Evolutionary conservation across 305 asterid species (phyloP), one percentile per base, ranked within the genome.

Genomic region (Fraxinus dipetala): DNA sequence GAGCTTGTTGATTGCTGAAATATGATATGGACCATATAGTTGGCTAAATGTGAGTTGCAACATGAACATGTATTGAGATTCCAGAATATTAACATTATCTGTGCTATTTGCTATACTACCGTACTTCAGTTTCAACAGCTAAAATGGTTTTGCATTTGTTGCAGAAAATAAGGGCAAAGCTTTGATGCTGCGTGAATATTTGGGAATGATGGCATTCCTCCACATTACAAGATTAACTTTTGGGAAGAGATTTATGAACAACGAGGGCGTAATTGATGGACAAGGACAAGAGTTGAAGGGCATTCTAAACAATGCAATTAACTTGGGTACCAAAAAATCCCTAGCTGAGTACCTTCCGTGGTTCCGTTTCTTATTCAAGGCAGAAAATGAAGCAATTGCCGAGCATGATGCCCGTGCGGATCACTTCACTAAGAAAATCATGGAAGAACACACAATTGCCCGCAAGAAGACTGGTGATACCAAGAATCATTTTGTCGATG

Each of bases 171-270:
- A 13, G 1, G 88, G 84, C 8, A 77, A 83, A 78, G 77, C 82
- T 76, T 13, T 85, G 70, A 24, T 80, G 75, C 70, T 85, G 80
- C 77, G 88, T 28, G 82, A 83, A 59, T 85, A 83, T 63, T 72
- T 85, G 38, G 82, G 88, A 35, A 56, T 83, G 40, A 85, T 85
- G 54, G 84, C 86, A 32, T 85, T 85, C 82, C 84, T 83, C 82
- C 84, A 83, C 82, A 85, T 85, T 61, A 83, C 88, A 22, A 83
- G 86, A 72, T 48, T 85, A 61, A 77, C 86, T n/a, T 85, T 85
- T 72, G 88, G 88, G 16, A 83, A 85, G 79, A 82, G 86, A 72
- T 85, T 85, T 63, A 83, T 83, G 82, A 75, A 77, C 24, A 18
- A 83, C 6, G 80, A 78, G 13, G 88, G 88, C 26, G 80, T 73